Evolutionary conservation across 2,329 filamentous ascomycete species (phyloP).

Genomic region (Xylaria sp.): DNA sequence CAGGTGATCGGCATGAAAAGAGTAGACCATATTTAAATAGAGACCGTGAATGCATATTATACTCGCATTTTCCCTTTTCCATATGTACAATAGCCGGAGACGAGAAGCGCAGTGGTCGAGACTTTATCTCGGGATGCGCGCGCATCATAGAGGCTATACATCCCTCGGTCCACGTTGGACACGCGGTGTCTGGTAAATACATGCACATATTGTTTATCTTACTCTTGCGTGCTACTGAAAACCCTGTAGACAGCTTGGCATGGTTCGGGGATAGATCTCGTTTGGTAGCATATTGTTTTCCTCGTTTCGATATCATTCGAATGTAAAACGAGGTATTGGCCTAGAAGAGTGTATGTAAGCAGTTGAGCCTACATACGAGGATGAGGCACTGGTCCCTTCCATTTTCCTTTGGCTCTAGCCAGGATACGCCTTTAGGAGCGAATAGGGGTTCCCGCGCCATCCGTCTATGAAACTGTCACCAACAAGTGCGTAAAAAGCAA

Average conservation of each 20-base stretch:
- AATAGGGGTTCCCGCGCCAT: neutral
- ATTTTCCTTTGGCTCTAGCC: neutral
- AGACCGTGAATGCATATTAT: constrained; percentile 31
- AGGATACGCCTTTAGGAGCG: neutral
- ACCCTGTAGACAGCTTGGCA: neutral
- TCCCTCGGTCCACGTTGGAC: constrained; percentile 11
- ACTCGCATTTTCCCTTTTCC: constrained; percentile 41
- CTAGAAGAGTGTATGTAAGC: neutral
- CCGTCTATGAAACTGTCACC: too few species aligned
- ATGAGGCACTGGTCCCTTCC: neutral
- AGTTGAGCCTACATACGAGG: neutral
- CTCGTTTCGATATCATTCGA: neutral
- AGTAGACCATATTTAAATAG: constrained; percentile 34
- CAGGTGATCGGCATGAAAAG: constrained; percentile 56
- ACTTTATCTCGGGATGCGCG: constrained; percentile 27
- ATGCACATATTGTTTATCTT: constrained; percentile 31
- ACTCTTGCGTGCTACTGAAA: neutral
- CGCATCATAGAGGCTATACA: constrained; percentile 28
- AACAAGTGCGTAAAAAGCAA: neutral
- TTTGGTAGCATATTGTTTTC: neutral
- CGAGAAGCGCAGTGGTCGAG: constrained; percentile 32
- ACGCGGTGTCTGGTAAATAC: constrained; percentile 36
- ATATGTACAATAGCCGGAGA: constrained; percentile 48
- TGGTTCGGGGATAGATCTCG: too few species aligned
- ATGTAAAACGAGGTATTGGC: neutral